Base-by-base conservation (phyloP, 2,329 filamentous ascomycete genomes). In the Beauveria bassiana region DNA sequence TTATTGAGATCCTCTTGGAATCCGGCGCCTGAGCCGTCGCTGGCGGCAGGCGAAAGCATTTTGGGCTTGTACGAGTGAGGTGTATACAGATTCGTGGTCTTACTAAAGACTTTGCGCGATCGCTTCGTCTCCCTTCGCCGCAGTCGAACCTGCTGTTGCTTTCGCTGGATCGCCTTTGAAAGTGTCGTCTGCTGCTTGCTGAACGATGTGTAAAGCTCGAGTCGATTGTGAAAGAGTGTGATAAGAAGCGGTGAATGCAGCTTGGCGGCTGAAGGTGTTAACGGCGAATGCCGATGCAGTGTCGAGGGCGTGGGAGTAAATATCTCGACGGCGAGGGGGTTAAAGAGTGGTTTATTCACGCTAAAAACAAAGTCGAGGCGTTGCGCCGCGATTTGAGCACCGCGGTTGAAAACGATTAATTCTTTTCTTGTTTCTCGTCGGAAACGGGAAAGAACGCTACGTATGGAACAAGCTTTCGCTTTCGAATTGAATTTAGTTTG, bases 1-100 rank as follows among this genome's bases (percentile, higher is more conserved):
- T 91, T 88, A 73, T 91, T 96, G 63, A 98, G 82, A 68, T 98
- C 95, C 73, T 96, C 88, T 70, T 86, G 85, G 81, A 87, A 96
- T 61, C 68, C 71, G 53, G 65, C 67, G 34, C 66, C 70, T 45
- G 64, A 68, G 22, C 65, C 64, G 61, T 72, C 71, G 50, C 69
- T 71, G 64, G 70, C 71, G 59, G 72, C 71, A 40, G 76, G 69
- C 61, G 73, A 70, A 64, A 82, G 72, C 78, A 82, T 82, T 66
- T 79, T 79, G 68, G 73, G 68, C 64, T 71, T 66, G 68, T 78
- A 77, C 38, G 72, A 68, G 66, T 72, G 76, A 56, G 75, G 65
- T 52, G 71, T 71, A 66, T 79, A 80, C 68, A 79, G 77, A 67
- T 77, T 79, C 65, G 71, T 70, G 43, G 72, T 65, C 66, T 75